Evolutionary conservation across 768 basidiomycete genomes (phyloP).

Genomic region (Boletus vermiculosoides): DNA sequence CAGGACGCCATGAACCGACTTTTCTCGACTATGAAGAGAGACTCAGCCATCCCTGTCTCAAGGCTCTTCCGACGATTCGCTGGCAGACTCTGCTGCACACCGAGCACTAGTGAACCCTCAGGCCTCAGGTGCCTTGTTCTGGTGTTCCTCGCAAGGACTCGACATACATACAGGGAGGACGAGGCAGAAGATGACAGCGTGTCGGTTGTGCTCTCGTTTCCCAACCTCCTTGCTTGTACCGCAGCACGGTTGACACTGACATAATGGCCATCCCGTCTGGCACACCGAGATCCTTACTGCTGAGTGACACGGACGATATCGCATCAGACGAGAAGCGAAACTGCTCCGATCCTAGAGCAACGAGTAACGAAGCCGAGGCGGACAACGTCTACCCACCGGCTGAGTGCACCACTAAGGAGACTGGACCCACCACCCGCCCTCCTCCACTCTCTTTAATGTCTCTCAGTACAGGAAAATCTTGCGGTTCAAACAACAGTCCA

Average conservation of each 20-base stretch:
- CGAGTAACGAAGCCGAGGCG: not conserved
- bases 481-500: no score
- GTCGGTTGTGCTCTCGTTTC: not conserved
- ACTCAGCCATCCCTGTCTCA: not conserved
- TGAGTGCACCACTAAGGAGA: no score
- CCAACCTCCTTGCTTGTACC: not conserved
- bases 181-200: not conserved
- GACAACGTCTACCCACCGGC: no score
- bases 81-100: not conserved
- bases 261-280: not conserved
- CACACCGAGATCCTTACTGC: not conserved
- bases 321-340: not conserved
- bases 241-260: not conserved
- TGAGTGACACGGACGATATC: not conserved
- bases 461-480: no score
- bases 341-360: not conserved
- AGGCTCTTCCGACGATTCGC: not conserved
- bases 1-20: not conserved
- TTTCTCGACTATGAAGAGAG: not conserved
- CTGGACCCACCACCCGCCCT: no score
- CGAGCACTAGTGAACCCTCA: not conserved
- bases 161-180: not conserved
- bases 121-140: not conserved
- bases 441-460: no score
- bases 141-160: not conserved